These are phyloP conservation scores for Puccinia horiana DNA, from an alignment of 1,284 basidiomycete species.

Conservation along the genomic window DNA sequence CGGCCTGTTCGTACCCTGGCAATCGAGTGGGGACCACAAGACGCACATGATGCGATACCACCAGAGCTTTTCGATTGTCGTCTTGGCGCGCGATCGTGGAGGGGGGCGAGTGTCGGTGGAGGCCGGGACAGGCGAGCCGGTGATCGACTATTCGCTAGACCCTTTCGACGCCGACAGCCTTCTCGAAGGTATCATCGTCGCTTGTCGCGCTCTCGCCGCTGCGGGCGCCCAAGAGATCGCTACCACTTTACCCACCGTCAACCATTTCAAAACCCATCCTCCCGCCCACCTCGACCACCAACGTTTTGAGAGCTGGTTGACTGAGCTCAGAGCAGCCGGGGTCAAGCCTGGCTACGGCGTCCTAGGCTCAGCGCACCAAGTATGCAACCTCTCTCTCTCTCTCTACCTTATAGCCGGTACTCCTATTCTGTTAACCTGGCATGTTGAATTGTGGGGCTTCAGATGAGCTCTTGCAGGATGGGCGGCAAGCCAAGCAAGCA, in stretches of 20 bases:
- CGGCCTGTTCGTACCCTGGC: slow-evolving; percentile 58
- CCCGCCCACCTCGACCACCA: slow-evolving; percentile 53
- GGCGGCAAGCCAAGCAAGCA: slow-evolving; percentile 55
- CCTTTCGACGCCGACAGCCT: slow-evolving; percentile 58
- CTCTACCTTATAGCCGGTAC: neutral
- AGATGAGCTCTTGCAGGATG: slow-evolving; percentile 62
- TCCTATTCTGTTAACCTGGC: neutral
- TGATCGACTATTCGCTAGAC: slow-evolving; percentile 60
- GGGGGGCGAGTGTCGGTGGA: slow-evolving; percentile 59
- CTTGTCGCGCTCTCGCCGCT: slow-evolving; percentile 59
- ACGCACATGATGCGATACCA: slow-evolving; percentile 57
- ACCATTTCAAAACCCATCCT: slow-evolving; percentile 49
- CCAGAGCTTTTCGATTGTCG: slow-evolving; percentile 57
- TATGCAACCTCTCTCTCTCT: neutral
- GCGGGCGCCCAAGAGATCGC: slow-evolving; percentile 60
- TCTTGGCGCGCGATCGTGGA: slow-evolving; percentile 57
- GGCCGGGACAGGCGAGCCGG: slow-evolving; percentile 55
- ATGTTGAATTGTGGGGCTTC: too few relatives aligned
- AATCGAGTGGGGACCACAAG: slow-evolving; percentile 59
- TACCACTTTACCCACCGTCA: slow-evolving; percentile 58
- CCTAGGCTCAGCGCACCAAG: slow-evolving; percentile 57
- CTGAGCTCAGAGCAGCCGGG: slow-evolving; percentile 44
- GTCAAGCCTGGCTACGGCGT: slow-evolving; percentile 2
- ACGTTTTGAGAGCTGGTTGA: slow-evolving; percentile 53
- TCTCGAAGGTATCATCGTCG: slow-evolving; percentile 58